Base-by-base conservation (phyloP, 805 yeast genomes). In the Hanseniaspora jakobsenii region DNA sequence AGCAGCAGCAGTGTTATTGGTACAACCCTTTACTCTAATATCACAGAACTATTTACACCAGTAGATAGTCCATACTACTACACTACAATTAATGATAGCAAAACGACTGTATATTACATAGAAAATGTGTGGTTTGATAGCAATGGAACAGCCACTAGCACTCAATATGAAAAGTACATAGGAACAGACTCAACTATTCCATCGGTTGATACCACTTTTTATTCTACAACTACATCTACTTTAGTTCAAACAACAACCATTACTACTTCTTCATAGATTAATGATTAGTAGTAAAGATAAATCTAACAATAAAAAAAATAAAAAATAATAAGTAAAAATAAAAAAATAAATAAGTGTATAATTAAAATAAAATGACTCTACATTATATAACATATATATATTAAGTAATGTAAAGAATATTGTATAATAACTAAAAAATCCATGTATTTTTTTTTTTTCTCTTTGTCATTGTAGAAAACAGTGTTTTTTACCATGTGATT, bases 91-190 rank as follows among this genome's bases (percentile, higher is more conserved):
- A 27, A 22, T 27, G 38, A 32, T 16, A 44, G 42, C n/a, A 36
- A 13, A 14, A 44, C 39, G 24, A 45, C 29, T 17, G 46, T 46
- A 21, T 47, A 18, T 23, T 49, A 29, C 36, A 36, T 36, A 31
- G 50, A 32, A 44, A 49, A 39, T 46, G 48, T 44, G 9, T 43
- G 46, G 22, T 43, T 30, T 29, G 36, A 35, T 23, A 28, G 16
- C 26, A 17, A 47, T 28, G 49, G 48, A 18, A 46, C 28, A 18
- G 43, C 55, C 16, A 22, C 50, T 10, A 17, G 53, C 12, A 46
- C 51, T 2, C 17, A 48, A 8, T 46, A 29, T 21, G 45, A 39
- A 22, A 17, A 46, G 18, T 46, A 39, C 24, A 37, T 40, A 19
- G 48, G 48, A 13, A 27, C 48, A 4, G 36, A 28, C 9, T n/a